phyloP scores from a whole-genome alignment of 2,329 filamentous ascomycete species.

The Arachnopeziza araneosa region DNA sequence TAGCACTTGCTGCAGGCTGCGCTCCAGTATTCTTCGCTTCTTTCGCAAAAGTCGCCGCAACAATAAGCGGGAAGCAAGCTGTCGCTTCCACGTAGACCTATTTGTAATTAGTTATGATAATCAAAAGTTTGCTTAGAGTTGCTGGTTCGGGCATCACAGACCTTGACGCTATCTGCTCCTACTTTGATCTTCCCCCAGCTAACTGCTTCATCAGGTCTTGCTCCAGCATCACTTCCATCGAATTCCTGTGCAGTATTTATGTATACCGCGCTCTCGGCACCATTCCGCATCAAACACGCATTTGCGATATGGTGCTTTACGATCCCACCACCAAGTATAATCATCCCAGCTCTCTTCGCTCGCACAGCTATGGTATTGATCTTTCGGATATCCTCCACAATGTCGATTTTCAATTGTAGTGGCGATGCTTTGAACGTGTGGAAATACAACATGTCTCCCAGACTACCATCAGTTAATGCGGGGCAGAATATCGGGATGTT shows the following conservation, averaged over 20 bases:
- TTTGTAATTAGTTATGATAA: slow-evolving; percentile 4
- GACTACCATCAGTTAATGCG: slow-evolving; percentile 86
- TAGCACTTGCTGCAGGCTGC: neutral
- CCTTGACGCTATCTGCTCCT: slow-evolving; percentile 84
- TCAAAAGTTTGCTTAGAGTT: neutral
- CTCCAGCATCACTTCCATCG: slow-evolving; percentile 93
- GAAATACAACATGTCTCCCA: slow-evolving; percentile 98
- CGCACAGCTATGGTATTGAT: slow-evolving; percentile 90
- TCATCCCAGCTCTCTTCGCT: slow-evolving; percentile 87
- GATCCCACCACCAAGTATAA: slow-evolving; percentile 89
- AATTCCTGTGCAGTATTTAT: slow-evolving; percentile 98
- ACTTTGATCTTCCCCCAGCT: slow-evolving; percentile 98
- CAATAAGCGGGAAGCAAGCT: slow-evolving; percentile 60
- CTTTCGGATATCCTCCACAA: slow-evolving; percentile 86
- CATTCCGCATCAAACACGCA: slow-evolving; percentile 94
- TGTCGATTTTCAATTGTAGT: slow-evolving; percentile 75
- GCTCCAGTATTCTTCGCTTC: slow-evolving; percentile 3
- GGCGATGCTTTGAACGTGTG: slow-evolving; percentile 91
- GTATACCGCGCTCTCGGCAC: slow-evolving; percentile 93
- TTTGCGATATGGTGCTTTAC: slow-evolving; percentile 99
- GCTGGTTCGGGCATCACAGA: slow-evolving; percentile 33
- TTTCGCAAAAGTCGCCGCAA: slow-evolving; percentile 62
- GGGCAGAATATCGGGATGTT: slow-evolving; percentile 96
- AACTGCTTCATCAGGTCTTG: slow-evolving; percentile 90
- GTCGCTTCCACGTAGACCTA: slow-evolving; percentile 62